A percentile compares a stretch with the other conserved stretches of the same genome.
Evolutionary conservation across 208 protist species (phyloP).

Genomic region (Trypanosoma grayi): DNA sequence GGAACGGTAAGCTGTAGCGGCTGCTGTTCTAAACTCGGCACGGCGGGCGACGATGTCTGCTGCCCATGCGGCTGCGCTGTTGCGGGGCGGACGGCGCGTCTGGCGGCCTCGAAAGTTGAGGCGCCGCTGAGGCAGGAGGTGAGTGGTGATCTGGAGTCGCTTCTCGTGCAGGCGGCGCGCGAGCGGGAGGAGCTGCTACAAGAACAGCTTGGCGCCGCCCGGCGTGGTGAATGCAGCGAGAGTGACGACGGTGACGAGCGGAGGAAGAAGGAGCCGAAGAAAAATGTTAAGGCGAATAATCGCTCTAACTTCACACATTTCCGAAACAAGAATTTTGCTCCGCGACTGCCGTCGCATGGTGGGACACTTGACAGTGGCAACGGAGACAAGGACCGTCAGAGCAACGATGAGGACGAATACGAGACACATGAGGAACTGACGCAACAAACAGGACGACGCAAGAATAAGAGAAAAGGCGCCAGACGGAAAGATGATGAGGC

Average conservation of each 20-base stretch:
- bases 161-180: slow-evolving; percentile 44
- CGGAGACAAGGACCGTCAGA: background rate
- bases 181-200: slow-evolving; percentile 24
- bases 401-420: slow-evolving; percentile 16
- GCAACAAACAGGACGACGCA: background rate
- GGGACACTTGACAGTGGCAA: slow-evolving; percentile 6
- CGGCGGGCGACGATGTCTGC: slow-evolving; percentile 6
- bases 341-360: slow-evolving; percentile 15
- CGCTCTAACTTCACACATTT: slow-evolving; percentile 86
- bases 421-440: background rate
- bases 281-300: slow-evolving; percentile 89
- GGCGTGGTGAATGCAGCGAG: slow-evolving; percentile 6
- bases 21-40: slow-evolving; percentile 28
- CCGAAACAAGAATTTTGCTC: slow-evolving; percentile 84
- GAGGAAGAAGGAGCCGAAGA: slow-evolving; percentile 58
- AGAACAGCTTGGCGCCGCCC: slow-evolving; percentile 24
- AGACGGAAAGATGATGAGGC: background rate
- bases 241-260: slow-evolving; percentile 21
- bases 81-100: slow-evolving; percentile 10
- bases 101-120: slow-evolving; percentile 26
- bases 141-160: slow-evolving; percentile 42
- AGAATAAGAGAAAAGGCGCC: background rate
- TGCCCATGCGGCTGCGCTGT: slow-evolving; percentile 31
- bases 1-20: slow-evolving; percentile 22
- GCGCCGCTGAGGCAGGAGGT: slow-evolving; percentile 9